Evolutionary conservation across 2,329 filamentous ascomycete species (phyloP), one percentile per base, ranked within the genome.

Genomic region (Chaetomium strumarium): DNA sequence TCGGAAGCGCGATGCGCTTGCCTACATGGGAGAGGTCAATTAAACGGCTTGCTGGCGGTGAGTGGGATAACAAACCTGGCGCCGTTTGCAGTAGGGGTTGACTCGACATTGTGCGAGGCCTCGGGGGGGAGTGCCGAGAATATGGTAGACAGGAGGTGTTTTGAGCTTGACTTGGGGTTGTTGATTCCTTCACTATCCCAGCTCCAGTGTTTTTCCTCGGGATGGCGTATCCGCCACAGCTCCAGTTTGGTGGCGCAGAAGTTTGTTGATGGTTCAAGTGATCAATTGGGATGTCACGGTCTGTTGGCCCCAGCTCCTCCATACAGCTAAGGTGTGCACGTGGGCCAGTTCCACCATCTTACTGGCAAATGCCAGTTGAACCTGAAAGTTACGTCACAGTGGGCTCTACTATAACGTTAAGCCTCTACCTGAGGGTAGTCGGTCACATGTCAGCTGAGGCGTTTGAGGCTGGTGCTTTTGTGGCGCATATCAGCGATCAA

Each of bases 1-100:
- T 96, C 53, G 93, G 93, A 60, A 99, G 89, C 65, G 93, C 92
- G 69, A 99, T 97, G 68, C 92, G 90, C 77, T 99, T 99, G 80
- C 92, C 92, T 96, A 38, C 31, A n/a, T 43, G 17, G 24, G 14
- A n/a, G 36, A 12, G 9, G 48, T 58, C 56, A 49, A 47, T 14
- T 17, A 37, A n/a, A 14, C 6, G 3, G 14, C 34, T 37, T 37
- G 34, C 9, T 46, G 39, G 5, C 2, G 40, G 5, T 45, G 40
- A 33, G 40, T 42, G n/a, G 34, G 46, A 46, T 29, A 36, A 49
- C 77, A 63, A 79, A 95, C 91, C 91, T 60, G 90, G 91, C 48
- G 91, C 86, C 48, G 90, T 92, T 69, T 96, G 91, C 62, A 99
- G 88, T 54, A 99, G 88, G 66, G 93, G 93, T 75, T 96, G 92